Base-by-base conservation (phyloP, 2,329 filamentous ascomycete genomes). In the Xylariaceae sp. region DNA sequence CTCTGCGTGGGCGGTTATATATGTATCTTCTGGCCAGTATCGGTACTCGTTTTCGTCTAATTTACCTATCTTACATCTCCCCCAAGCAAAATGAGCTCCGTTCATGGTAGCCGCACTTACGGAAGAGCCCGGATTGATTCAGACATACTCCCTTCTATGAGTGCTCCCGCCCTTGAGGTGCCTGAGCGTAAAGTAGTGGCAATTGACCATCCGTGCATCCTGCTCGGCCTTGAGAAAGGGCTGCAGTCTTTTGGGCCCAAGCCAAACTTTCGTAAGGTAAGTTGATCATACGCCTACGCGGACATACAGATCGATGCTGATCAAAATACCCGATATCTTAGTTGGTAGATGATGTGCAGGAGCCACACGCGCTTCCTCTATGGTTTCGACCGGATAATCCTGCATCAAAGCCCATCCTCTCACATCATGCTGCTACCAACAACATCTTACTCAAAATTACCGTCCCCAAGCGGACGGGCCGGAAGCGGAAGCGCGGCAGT, bases 401-500 rank as follows among this genome's bases (percentile, higher is more conserved):
- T 2, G 84, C 89, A 64, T 85, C 88, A 63, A 86, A 87, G 62
- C 88, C 89, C 8, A 76, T 96, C 56, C 76, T 87, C 61, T 96
- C 92, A 7, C 85, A 86, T 40, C 88, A 86, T 66, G 81, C 86
- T 30, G 74, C 81, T 18, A 88, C 89, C 9, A 89, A 91, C 67
- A 95, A 96, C 66, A 74, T 97, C 18, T 78, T 97, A 18, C 77
- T 99, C 49, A 92, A 91, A 68, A 79, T 99, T 51, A 91, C 87
- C 0, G 83, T 97, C 1, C 92, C 94, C 0, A 94, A 86, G 69
- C 79, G 89, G 52, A 96, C 91, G 2, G 92, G 92, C 2, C 82
- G 90, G 56, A 95, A 88, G 71, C 82, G 92, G 54, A 96, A 92
- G 73, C 79, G 86, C 62, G 91, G 89, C n/a, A 84, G 83, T 5